These are phyloP conservation scores for Talaromyces sp. DNA, from an alignment of 2,329 filamentous ascomycete species.

Conservation along the genomic window DNA sequence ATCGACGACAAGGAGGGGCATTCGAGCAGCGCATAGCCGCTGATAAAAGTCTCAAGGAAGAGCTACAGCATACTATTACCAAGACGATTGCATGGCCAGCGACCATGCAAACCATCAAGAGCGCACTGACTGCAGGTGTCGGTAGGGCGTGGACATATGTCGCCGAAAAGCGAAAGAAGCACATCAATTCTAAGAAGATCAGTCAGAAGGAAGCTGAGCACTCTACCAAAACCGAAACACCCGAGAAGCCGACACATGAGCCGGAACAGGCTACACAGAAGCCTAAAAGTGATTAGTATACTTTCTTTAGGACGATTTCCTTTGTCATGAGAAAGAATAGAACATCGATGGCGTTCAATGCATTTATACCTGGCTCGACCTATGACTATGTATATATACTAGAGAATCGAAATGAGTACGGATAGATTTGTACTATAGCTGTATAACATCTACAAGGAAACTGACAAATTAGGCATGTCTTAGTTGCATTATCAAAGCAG, in stretches of 20 bases:
- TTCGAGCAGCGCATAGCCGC: slow-evolving; percentile 83
- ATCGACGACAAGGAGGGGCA: slow-evolving; percentile 69
- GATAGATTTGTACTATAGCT: not conserved
- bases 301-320: not conserved
- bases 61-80: slow-evolving; percentile 72
- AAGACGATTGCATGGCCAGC: slow-evolving; percentile 92
- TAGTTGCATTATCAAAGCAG: too few species aligned
- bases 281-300: not conserved
- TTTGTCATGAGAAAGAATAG: not conserved
- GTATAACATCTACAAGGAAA: not conserved
- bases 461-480: not conserved
- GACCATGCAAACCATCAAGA: slow-evolving; percentile 81
- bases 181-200: slow-evolving; percentile 36
- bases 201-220: slow-evolving; percentile 20
- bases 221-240: not conserved
- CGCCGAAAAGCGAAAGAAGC: slow-evolving; percentile 74
- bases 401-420: not conserved
- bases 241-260: not conserved
- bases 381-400: slow-evolving; percentile 14
- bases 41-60: slow-evolving; percentile 64
- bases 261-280: not conserved
- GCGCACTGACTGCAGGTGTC: slow-evolving; percentile 72
- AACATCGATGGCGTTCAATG: slow-evolving; percentile 10
- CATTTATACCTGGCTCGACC: slow-evolving; percentile 1
- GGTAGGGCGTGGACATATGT: slow-evolving; percentile 69